Evolutionary conservation across 2,329 filamentous ascomycete genomes (phyloP).

Genomic region (Stylonectria norvegica): DNA sequence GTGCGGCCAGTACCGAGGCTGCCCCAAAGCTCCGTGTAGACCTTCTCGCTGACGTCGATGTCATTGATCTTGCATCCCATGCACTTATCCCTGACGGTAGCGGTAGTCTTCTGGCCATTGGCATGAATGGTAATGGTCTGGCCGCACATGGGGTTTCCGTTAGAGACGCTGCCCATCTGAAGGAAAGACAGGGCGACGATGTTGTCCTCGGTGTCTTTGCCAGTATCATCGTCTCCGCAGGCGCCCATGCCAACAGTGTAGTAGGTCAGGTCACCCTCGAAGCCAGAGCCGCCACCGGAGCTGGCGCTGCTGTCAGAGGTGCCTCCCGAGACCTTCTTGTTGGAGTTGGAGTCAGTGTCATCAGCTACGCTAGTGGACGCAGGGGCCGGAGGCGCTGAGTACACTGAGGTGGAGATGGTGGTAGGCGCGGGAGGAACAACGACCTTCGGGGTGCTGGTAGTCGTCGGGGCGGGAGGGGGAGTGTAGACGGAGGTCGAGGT

Average conservation of each 20-base stretch:
- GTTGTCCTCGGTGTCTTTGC: conserved; percentile 50
- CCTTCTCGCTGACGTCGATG: conserved; percentile 59
- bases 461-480: conserved; percentile 16
- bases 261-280: conserved; percentile 68
- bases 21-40: conserved; percentile 53
- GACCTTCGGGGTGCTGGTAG: conserved; percentile 7
- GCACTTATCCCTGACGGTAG: conserved; percentile 71
- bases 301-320: conserved; percentile 13
- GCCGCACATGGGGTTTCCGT: conserved; percentile 68
- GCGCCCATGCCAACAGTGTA: conserved; percentile 66
- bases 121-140: conserved; percentile 61
- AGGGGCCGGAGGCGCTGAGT: conserved; percentile 14
- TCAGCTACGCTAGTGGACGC: conserved; percentile 17
- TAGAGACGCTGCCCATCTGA: conserved; percentile 63
- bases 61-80: conserved; percentile 56
- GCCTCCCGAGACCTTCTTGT: conserved; percentile 16
- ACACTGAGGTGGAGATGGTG: conserved; percentile 15
- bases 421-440: conserved; percentile 19
- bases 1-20: conserved; percentile 43
- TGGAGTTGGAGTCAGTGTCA: conserved; percentile 14
- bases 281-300: conserved; percentile 31
- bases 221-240: conserved; percentile 62
- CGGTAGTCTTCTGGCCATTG: conserved; percentile 56
- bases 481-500: conserved; percentile 22
- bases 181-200: conserved; percentile 66